phyloP scores from a whole-genome alignment of 31 red algal species.

The Odonthalia washingtoniensis region DNA sequence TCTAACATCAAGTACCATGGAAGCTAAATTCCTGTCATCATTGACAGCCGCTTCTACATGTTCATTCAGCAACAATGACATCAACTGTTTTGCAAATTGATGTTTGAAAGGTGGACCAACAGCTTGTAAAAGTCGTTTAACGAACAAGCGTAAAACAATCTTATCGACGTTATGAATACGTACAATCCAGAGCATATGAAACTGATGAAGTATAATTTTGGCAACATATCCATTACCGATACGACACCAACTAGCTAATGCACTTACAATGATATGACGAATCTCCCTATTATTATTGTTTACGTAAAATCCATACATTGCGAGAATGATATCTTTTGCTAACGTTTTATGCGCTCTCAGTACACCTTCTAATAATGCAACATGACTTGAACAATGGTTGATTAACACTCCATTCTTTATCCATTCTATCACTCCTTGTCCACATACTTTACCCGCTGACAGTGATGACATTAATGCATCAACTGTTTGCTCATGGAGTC shows the following conservation, averaged over 20 bases:
- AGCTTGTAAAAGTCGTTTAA: background rate
- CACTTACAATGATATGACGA: background rate
- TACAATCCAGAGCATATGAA: background rate
- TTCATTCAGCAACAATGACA: background rate
- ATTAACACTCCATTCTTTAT: no score
- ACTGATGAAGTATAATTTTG: background rate
- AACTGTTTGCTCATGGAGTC: no score
- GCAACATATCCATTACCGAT: background rate
- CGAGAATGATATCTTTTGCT: no score
- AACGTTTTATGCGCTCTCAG: no score
- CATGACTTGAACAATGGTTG: no score
- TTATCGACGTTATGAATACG: background rate
- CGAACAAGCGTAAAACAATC: background rate
- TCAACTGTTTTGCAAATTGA: background rate
- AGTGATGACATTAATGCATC: no score
- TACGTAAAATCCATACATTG: no score
- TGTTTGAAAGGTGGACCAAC: background rate
- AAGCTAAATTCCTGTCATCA: background rate
- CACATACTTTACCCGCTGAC: no score
- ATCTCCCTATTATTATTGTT: no score
- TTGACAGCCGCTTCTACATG: background rate
- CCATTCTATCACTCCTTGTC: background rate
- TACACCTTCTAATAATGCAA: no score
- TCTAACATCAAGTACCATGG: background rate
- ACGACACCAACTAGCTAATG: background rate